These are phyloP conservation scores for Vitis amurensis DNA, from an alignment of 164 flowering plant genomes.

Conservation along the genomic window DNA sequence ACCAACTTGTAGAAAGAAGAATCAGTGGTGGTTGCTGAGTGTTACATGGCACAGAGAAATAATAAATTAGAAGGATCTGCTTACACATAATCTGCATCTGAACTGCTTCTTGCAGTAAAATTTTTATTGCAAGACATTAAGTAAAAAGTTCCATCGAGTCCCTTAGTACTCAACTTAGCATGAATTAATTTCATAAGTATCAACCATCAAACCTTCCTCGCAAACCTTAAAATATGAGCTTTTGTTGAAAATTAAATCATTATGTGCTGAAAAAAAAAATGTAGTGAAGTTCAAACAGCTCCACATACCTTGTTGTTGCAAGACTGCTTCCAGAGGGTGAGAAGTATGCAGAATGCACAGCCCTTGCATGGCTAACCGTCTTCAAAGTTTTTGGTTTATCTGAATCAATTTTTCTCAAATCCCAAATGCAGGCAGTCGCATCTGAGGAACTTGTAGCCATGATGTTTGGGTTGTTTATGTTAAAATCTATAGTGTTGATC, in stretches of 20 bases:
- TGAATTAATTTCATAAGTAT: not conserved
- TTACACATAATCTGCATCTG: too few relatives aligned
- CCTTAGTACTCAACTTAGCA: not conserved
- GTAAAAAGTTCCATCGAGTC: too few relatives aligned
- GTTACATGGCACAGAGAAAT: too few relatives aligned
- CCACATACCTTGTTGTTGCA: slow-evolving; percentile 77
- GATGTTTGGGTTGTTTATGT: slow-evolving; percentile 45
- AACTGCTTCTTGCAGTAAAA: too few relatives aligned
- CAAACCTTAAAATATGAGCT: too few relatives aligned
- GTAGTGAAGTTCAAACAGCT: not conserved
- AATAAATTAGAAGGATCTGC: too few relatives aligned
- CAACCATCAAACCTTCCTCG: not conserved
- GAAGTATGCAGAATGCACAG: slow-evolving; percentile 88
- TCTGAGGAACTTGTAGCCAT: slow-evolving; percentile 92
- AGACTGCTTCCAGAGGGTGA: slow-evolving; percentile 82
- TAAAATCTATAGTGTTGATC: slow-evolving; percentile 83
- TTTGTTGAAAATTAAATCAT: too few relatives aligned
- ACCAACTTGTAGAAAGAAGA: too few relatives aligned
- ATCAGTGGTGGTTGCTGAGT: too few relatives aligned
- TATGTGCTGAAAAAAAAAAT: not conserved
- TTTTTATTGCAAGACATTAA: too few relatives aligned
- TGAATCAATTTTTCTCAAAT: slow-evolving; percentile 54
- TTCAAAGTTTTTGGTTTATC: slow-evolving; percentile 37
- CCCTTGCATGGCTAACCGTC: slow-evolving; percentile 43
- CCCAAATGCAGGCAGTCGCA: slow-evolving; percentile 90